phyloP scores from a whole-genome alignment of 768 basidiomycete species.

The Agrocybe praecox region DNA sequence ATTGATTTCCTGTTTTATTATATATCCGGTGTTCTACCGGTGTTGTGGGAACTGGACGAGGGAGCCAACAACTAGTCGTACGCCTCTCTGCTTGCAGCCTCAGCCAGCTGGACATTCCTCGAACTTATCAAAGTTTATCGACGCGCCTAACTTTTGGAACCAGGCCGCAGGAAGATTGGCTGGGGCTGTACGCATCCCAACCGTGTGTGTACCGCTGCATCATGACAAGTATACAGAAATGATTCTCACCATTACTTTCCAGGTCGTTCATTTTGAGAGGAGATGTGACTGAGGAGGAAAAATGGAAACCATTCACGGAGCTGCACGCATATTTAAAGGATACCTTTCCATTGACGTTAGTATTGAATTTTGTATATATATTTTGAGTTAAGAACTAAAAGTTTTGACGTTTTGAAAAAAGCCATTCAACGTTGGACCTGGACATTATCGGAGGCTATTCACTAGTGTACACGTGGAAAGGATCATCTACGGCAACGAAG shows the following conservation, averaged over 20 bases:
- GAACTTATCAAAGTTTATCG: slow-evolving; percentile 21
- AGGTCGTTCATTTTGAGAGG: slow-evolving; percentile 35
- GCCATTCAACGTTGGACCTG: slow-evolving; percentile 20
- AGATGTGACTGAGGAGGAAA: slow-evolving; percentile 23
- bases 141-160: slow-evolving; percentile 21
- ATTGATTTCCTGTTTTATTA: no score
- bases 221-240: not conserved
- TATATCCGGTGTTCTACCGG: no score
- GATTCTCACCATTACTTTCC: not conserved
- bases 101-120: slow-evolving; percentile 18
- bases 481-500: slow-evolving; percentile 17
- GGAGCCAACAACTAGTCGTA: not conserved
- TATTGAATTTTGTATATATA: not conserved
- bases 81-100: slow-evolving; percentile 21
- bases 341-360: slow-evolving; percentile 30
- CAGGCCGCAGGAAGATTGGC: slow-evolving; percentile 23
- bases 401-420: slow-evolving; percentile 3
- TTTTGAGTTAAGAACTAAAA: not conserved
- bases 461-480: slow-evolving; percentile 25
- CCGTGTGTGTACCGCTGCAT: slow-evolving; percentile 19
- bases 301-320: slow-evolving; percentile 27
- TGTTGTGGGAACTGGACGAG: no score
- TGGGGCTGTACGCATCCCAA: slow-evolving; percentile 29
- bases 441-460: slow-evolving; percentile 26
- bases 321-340: slow-evolving; percentile 26